These are phyloP conservation scores for Ogataea trehaloabstinens DNA, from an alignment of 805 yeast genomes.

Conservation along the genomic window DNA sequence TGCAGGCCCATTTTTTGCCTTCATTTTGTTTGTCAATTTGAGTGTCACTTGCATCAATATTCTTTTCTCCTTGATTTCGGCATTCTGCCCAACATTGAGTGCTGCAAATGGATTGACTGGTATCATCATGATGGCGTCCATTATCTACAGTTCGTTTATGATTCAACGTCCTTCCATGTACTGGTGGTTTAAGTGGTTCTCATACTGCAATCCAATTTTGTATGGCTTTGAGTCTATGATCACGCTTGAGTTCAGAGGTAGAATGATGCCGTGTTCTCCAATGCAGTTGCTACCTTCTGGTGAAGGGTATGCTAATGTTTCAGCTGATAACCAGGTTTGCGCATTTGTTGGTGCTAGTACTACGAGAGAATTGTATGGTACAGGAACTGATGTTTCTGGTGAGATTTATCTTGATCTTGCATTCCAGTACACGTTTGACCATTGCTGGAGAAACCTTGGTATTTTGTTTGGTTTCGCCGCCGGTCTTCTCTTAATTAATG, in stretches of 20 bases:
- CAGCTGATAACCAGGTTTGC: conserved; percentile 45
- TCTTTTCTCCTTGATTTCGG: conserved; percentile 53
- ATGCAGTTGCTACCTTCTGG: conserved; percentile 51
- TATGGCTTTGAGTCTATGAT: conserved; percentile 54
- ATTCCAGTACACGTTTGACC: conserved; percentile 51
- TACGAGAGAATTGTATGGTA: conserved; percentile 20
- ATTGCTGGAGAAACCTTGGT: conserved; percentile 81
- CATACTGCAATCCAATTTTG: conserved; percentile 46
- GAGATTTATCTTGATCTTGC: conserved; percentile 43
- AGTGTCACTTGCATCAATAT: conserved; percentile 46
- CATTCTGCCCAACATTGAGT: conserved; percentile 46
- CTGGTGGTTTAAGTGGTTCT: conserved; percentile 63
- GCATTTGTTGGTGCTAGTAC: conserved; percentile 47
- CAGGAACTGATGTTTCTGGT: conserved; percentile 46
- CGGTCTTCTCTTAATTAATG: conserved; percentile 35
- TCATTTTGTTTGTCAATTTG: conserved; percentile 39
- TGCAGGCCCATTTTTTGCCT: conserved; percentile 56
- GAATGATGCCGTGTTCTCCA: conserved; percentile 48
- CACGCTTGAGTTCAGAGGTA: conserved; percentile 54
- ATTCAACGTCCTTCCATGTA: conserved; percentile 57
- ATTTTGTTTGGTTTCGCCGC: conserved; percentile 41
- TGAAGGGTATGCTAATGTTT: conserved; percentile 45
- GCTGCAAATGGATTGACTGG: conserved; percentile 64
- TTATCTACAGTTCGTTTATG: conserved; percentile 64
- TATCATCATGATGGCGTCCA: conserved; percentile 45